A percentile compares a stretch with the other conserved stretches of the same genome.
Evolutionary conservation across 805 yeast species (phyloP).

Genomic region (Metahyphopichia silvanorum): DNA sequence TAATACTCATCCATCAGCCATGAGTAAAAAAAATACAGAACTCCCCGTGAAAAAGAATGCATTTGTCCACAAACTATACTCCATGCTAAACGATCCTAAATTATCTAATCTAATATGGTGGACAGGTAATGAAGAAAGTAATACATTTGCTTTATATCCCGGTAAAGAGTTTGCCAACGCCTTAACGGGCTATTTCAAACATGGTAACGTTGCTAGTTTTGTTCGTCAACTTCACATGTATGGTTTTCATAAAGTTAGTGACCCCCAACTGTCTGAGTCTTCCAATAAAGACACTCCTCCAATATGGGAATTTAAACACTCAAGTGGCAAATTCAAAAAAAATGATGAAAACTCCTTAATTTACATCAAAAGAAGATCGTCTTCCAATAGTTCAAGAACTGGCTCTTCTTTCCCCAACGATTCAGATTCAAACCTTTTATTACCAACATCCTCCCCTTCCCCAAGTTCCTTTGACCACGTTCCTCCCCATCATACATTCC

Average conservation of each 20-base stretch:
- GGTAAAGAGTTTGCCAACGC: slow-evolving; percentile 60
- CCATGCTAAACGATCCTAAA: slow-evolving; percentile 35
- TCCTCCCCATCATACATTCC: slow-evolving; percentile 6
- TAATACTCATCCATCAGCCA: slow-evolving; percentile 5
- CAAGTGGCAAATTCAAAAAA: slow-evolving; percentile 47
- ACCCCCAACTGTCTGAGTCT: slow-evolving; percentile 20
- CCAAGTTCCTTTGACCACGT: slow-evolving; percentile 7
- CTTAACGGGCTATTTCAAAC: slow-evolving; percentile 79
- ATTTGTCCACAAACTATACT: slow-evolving; percentile 49
- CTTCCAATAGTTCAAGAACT: slow-evolving; percentile 26
- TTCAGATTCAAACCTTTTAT: slow-evolving; percentile 2
- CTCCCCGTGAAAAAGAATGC: slow-evolving; percentile 49
- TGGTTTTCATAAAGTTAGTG: slow-evolving; percentile 84
- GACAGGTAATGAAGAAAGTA: slow-evolving; percentile 42
- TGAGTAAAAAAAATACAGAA: slow-evolving; percentile 23
- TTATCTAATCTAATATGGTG: slow-evolving; percentile 41
- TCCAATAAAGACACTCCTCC: slow-evolving; percentile 22
- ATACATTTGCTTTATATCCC: slow-evolving; percentile 63
- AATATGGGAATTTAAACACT: slow-evolving; percentile 58
- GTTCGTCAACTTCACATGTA: slow-evolving; percentile 95
- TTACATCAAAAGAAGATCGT: slow-evolving; percentile 47
- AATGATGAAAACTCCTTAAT: slow-evolving; percentile 44
- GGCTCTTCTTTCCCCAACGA: slow-evolving; percentile 2
- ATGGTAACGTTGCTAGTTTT: slow-evolving; percentile 89
- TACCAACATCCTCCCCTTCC: slow-evolving; percentile 9